Evolutionary conservation across 306 rosid genomes (phyloP), one percentile per base, ranked within the genome.

Genomic region (Dalbergia cochinchinensis): DNA sequence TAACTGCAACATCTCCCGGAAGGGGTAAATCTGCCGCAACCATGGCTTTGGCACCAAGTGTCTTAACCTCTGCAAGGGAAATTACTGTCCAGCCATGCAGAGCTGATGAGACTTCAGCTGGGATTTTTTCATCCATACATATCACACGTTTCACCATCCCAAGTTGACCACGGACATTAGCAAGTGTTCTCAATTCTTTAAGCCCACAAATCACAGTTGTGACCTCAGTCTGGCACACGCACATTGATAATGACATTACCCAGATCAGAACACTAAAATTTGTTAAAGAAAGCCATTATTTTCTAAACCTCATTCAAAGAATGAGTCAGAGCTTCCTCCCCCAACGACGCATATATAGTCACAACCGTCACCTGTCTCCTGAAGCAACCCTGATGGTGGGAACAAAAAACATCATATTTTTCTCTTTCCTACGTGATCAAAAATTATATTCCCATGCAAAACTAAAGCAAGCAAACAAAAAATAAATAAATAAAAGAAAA

Each of bases 301-400:
- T 26, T 73, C 11, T 44, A 69, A 82, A 93, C 98, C 97, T 96
- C 97, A 78, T 96, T 96, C 84, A 96, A 83, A 5, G 96, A 96
- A 68, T 96, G 93, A 83, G 97, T 91, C 48, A 96, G 71, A 65
- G 99, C 99, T 78, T 90, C 98, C 88, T 91, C 96, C 77, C 99
- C 99, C 72, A 96, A 80, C 50, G 98, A 96, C 57, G 99, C 86
- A 82, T 93, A 96, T 50, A 93, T 93, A 45, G 99, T 96, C 75
- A 96, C 99, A 58, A 96, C 99, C 5, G 97, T 93, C 84, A 91
- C 83, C 77, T 91, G 93, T 85, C 97, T 90, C 83, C 99, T 88
- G 84, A 93, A 93, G 81, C 99, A 93, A 69, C 87, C 96, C 99
- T 96, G 89, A 75, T 26, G 34, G 60, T 31, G 71, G 69, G 57